Base-by-base conservation (phyloP, 2,329 filamentous ascomycete genomes). In the Fusarium austroafricanum region DNA sequence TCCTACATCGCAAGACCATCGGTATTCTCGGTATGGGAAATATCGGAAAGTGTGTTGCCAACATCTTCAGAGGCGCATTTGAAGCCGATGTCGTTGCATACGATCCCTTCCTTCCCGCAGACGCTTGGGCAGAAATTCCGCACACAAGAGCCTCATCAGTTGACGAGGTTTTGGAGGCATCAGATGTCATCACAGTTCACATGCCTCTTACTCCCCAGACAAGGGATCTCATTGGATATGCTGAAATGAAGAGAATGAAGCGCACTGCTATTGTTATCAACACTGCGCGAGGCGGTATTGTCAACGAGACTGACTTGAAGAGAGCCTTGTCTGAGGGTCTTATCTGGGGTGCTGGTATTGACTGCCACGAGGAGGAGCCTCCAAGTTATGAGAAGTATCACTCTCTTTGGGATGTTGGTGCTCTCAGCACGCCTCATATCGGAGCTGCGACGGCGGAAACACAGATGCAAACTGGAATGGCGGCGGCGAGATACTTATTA, bases 381-480 rank as follows among this genome's bases (percentile, higher is more conserved):
- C 80, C 80, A 0, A 80, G 61, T 7, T 47, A 67, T 14, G 77
- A 78, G 39, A 75, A 66, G 18, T 81, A 82, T 53, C 70, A 71
- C 0, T 56, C 61, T 2, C 59, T 81, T 1, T 80, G 79, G 78
- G 68, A 76, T 8, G 47, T 67, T n/a, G 76, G 78, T 6, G 77
- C 79, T 9, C 63, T 82, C 8, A 79, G 80, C 56, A 83, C 80
- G 6, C 81, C 82, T 9, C 82, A 84, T 54, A 78, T 84, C 43
- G 83, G 83, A 10, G 82, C 81, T 3, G 78, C 82, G 0, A 84
- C 83, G 2, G 65, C 60, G 1, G 68, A 78, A 18, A 76, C 75
- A 0, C 76, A 78, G 55, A 71, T 72, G 46, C 67, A 75, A 20
- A 76, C 76, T 0, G 75, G 71, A 1, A 66, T 73, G 47, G 74